These are phyloP conservation scores for Microsporum canis DNA, from an alignment of 2,329 filamentous ascomycete genomes.

Conservation along the genomic window DNA sequence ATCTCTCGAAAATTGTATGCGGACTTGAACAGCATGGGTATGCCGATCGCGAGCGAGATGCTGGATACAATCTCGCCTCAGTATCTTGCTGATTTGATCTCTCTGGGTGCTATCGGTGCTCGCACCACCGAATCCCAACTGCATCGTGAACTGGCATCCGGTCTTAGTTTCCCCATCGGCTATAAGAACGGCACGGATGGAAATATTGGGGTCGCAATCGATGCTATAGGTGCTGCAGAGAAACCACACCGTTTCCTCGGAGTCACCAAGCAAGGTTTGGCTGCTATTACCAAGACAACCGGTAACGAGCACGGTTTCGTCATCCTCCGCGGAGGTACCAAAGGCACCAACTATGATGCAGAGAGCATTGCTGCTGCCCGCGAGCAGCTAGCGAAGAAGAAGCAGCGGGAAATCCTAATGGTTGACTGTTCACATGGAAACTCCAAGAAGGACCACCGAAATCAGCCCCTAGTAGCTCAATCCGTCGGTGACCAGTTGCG, in stretches of 20 bases:
- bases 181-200: slow-evolving; percentile 99
- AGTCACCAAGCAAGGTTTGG: slow-evolving; percentile 90
- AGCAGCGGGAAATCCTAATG: slow-evolving; percentile 71
- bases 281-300: slow-evolving; percentile 84
- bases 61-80: slow-evolving; percentile 96
- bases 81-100: slow-evolving; percentile 85
- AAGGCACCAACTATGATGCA: slow-evolving; percentile 87
- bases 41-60: slow-evolving; percentile 97
- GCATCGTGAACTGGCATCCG: slow-evolving; percentile 86
- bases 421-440: slow-evolving; percentile 97
- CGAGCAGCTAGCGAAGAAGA: slow-evolving; percentile 61
- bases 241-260: slow-evolving; percentile 95
- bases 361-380: slow-evolving; percentile 76
- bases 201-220: slow-evolving; percentile 75
- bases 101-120: slow-evolving; percentile 87
- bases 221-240: slow-evolving; percentile 84
- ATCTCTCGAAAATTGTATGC: slow-evolving; percentile 83
- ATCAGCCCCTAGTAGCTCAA: slow-evolving; percentile 87
- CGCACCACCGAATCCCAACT: slow-evolving; percentile 92
- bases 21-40: slow-evolving; percentile 79
- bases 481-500: slow-evolving; percentile 73
- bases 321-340: slow-evolving; percentile 82
- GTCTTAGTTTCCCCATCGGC: slow-evolving; percentile 90
- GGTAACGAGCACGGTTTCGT: slow-evolving; percentile 98
- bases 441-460: slow-evolving; percentile 90